A percentile compares a stretch with the other conserved stretches of the same genome.
Evolutionary conservation across 2,329 filamentous ascomycete genomes (phyloP).

Genomic region (Grosmannia penicillata): DNA sequence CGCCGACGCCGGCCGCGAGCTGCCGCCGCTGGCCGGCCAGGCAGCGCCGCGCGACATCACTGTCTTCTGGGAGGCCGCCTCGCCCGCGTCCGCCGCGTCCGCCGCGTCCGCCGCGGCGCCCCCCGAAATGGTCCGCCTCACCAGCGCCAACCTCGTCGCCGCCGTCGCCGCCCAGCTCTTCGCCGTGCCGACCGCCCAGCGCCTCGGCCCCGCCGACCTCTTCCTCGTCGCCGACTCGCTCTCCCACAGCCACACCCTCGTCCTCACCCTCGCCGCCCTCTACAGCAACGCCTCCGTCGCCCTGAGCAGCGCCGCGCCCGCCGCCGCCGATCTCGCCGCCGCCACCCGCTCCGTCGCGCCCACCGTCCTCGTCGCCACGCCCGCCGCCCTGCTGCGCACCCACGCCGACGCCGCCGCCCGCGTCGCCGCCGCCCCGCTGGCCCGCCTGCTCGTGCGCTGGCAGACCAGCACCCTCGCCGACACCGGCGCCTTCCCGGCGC

Average conservation of each 20-base stretch:
- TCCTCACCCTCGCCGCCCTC: conserved; percentile 66
- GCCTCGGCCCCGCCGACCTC: conserved; percentile 59
- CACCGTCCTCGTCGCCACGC: conserved; percentile 67
- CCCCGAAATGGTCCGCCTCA: conserved; percentile 64
- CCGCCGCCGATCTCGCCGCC: conserved; percentile 53
- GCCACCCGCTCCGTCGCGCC: conserved; percentile 64
- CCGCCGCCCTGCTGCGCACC: conserved; percentile 54
- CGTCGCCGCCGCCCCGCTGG: conserved; percentile 29
- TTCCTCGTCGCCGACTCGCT: conserved; percentile 77
- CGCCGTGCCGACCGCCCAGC: conserved; percentile 59
- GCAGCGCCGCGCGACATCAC: conserved; percentile 39
- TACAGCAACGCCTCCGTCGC: conserved; percentile 75
- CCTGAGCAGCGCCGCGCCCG: conserved; percentile 74
- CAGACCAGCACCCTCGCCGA: conserved; percentile 55
- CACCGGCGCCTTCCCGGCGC: conserved; percentile 57
- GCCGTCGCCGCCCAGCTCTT: conserved; percentile 66
- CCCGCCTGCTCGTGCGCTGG: conserved; percentile 54
- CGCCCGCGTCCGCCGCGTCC: conserved; percentile 3
- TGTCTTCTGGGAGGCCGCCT: conserved; percentile 49
- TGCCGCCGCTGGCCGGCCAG: conserved; percentile 48
- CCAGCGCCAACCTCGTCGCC: conserved; percentile 73
- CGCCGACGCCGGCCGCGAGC: conserved; percentile 38
- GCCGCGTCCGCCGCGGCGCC: conserved; percentile 22
- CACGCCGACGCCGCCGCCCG: conserved; percentile 47
- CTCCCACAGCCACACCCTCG: conserved; percentile 63